These are phyloP conservation scores for Anaeromyces robustus DNA, from an alignment of 192 early-diverging fungal genomes.

Conservation along the genomic window DNA sequence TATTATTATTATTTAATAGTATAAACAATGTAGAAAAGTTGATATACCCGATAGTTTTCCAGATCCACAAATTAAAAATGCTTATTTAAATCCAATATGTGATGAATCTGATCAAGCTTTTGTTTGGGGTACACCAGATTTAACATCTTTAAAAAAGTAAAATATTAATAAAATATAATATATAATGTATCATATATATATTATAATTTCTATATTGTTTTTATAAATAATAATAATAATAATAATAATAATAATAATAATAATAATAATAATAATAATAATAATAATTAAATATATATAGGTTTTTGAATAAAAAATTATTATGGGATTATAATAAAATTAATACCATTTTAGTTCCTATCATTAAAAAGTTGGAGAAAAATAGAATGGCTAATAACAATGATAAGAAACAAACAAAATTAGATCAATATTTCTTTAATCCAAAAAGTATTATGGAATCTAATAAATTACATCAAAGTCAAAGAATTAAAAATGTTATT, in stretches of 20 bases:
- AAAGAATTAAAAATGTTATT: conserved; percentile 21
- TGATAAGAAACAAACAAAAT: conserved; percentile 12
- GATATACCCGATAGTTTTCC: conserved; percentile 68
- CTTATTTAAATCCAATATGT: conserved; percentile 68
- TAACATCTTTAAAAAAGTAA: conserved; percentile 37
- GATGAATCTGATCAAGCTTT: conserved; percentile 40
- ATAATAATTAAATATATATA: neutral
- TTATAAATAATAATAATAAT: too few species aligned
- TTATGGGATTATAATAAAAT: conserved; percentile 48
- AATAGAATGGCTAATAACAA: conserved; percentile 3
- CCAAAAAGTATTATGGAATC: conserved; percentile 4
- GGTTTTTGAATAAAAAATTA: conserved; percentile 38
- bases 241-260: too few species aligned
- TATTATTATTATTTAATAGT: conserved; percentile 13
- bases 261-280: too few species aligned
- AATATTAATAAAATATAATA: too few species aligned
- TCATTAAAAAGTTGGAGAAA: conserved; percentile 29
- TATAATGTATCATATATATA: too few species aligned
- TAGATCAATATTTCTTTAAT: conserved; percentile 15
- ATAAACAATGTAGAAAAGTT: conserved; percentile 42
- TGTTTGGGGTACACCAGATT: conserved; percentile 54
- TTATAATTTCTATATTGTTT: too few species aligned
- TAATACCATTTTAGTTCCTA: conserved; percentile 51
- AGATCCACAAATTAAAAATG: conserved; percentile 50
- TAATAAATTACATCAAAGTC: conserved; percentile 17